Conservation (phyloP, 371 early-diverging fungal genomes). For the Smittium mucronatum region DNA sequence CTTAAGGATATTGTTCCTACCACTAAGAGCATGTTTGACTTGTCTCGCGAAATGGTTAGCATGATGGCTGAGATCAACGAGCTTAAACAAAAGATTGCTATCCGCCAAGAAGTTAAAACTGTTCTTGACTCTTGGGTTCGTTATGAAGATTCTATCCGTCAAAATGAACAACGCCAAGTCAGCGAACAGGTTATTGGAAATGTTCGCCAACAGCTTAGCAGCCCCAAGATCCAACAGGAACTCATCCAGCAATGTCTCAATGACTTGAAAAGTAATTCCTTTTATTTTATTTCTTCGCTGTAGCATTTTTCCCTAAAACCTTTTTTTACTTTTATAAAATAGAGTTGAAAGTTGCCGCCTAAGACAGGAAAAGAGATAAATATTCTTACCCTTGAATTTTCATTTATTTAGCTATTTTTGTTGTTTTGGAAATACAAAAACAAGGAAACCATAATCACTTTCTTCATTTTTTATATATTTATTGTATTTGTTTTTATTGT, state of each 20-base stretch:
- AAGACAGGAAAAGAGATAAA: neutral
- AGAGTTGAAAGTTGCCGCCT: neutral
- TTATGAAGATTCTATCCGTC: constrained; percentile 83
- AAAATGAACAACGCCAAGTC: constrained; percentile 82
- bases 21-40: constrained; percentile 82
- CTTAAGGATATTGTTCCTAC: constrained; percentile 85
- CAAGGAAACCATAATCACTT: no score
- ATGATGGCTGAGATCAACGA: constrained; percentile 87
- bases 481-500: no score
- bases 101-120: constrained; percentile 69
- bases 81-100: constrained; percentile 80
- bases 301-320: neutral
- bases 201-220: constrained; percentile 63
- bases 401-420: no score
- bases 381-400: no score
- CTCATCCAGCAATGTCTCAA: constrained; percentile 33
- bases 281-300: constrained; percentile 2
- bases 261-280: constrained; percentile 28
- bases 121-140: constrained; percentile 93
- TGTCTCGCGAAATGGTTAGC: constrained; percentile 87
- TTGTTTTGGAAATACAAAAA: no score
- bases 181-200: constrained; percentile 73
- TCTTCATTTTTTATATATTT: no score
- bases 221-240: constrained; percentile 51
- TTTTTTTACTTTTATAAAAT: neutral